Base-by-base conservation (phyloP, 495 filamentous ascomycete genomes). In the Aspergillus avenaceus region DNA sequence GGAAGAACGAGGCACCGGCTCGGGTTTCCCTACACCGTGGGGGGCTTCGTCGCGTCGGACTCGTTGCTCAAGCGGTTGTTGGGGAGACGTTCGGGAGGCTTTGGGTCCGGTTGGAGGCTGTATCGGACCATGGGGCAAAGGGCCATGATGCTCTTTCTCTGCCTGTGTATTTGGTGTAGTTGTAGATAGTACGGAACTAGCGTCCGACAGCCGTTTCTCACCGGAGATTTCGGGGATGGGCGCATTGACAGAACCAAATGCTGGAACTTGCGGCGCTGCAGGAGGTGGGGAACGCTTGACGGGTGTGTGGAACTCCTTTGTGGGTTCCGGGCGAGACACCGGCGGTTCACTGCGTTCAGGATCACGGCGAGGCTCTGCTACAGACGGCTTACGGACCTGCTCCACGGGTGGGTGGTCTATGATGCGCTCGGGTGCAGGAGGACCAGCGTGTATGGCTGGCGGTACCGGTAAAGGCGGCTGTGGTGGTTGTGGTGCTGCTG, bases 201-300 rank as follows among this genome's bases (percentile, higher is more conserved):
- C 71, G 4, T 79, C 78, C 2, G 73, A 23, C 2, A 53, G 22
- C 14, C 57, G 56, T 58, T 75, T 77, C 14, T 61, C 49, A 2
- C 49, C 13, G n/a, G 59, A 53, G 9, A 55, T 34, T 40, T 55
- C 58, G 6, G 63, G 62, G 21, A 67, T 70, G 22, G 60, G 66
- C 14, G 65, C 58, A 19, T 62, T 56, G 1, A 76, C 59, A 11
- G 84, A 87, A 9, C 87, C 87, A 72, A 95, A 92, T 2, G 88
- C 85, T 14, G 89, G 89, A 3, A 91, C 89, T 26, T 88, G 84
- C 11, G 88, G 87, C 29, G 86, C 85, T 41, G 87, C 73, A n/a
- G 88, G 87, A 14, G 88, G 89, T 9, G 89, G 84, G 18, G 87
- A 76, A 21, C 70, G 55, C 50, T 74, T 70, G 45, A 56, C 48